phyloP scores from a whole-genome alignment of 805 yeast species.

The Pichia occidentalis region DNA sequence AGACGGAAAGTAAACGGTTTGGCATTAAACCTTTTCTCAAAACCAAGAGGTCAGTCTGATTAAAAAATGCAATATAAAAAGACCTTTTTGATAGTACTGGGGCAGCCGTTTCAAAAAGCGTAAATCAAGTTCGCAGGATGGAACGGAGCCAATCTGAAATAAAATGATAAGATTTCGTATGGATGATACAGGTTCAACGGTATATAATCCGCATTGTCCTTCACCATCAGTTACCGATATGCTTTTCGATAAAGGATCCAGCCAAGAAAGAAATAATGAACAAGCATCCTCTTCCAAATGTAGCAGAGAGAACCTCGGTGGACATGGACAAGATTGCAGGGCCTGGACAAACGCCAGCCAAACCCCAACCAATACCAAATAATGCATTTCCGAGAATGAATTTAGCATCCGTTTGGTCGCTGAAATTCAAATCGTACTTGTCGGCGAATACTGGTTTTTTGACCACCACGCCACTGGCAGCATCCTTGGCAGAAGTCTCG shows the following conservation, averaged over 20 bases:
- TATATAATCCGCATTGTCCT: no score
- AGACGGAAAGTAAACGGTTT: no score
- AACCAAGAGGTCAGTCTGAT: no score
- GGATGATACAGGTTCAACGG: no score
- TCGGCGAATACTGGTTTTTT: slow-evolving; percentile 20
- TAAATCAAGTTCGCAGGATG: no score
- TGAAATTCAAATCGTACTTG: slow-evolving; percentile 22
- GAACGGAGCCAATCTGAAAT: no score
- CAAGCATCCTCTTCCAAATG: slow-evolving; percentile 26
- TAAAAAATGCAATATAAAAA: no score
- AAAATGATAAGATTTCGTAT: no score
- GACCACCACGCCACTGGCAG: no score
- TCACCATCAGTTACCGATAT: slow-evolving; percentile 25
- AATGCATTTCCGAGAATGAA: slow-evolving; percentile 37
- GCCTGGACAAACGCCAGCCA: slow-evolving; percentile 48
- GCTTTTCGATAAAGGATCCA: slow-evolving; percentile 35
- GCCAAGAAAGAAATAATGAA: slow-evolving; percentile 17
- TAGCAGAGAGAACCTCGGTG: slow-evolving; percentile 16
- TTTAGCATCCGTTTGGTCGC: slow-evolving; percentile 21
- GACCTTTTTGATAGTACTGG: no score
- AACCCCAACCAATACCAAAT: slow-evolving; percentile 51
- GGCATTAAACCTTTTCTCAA: no score
- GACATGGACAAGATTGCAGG: slow-evolving; percentile 36
- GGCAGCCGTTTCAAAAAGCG: no score
- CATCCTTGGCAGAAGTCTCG: not conserved